phyloP scores from a whole-genome alignment of 768 basidiomycete genomes.

The Sporobolomyces roseus region DNA sequence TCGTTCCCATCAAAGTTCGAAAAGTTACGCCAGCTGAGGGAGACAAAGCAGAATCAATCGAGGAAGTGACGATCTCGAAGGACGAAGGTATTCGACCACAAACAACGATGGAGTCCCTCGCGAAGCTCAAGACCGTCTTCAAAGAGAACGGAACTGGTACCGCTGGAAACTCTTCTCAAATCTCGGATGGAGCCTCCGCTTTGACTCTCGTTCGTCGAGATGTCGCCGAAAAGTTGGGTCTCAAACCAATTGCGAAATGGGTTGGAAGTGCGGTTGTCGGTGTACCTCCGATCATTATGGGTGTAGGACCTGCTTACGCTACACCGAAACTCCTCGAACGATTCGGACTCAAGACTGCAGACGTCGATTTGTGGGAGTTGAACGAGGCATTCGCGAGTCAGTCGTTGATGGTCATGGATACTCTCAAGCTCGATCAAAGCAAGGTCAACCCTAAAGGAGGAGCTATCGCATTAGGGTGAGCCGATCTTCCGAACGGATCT shows the following conservation, averaged over 20 bases:
- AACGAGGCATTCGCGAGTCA: slow-evolving; percentile 49
- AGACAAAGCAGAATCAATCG: slow-evolving; percentile 39
- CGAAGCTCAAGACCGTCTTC: slow-evolving; percentile 53
- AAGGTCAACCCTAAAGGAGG: slow-evolving; percentile 53
- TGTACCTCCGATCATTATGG: slow-evolving; percentile 49
- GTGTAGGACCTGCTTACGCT: slow-evolving; percentile 83
- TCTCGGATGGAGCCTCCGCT: slow-evolving; percentile 53
- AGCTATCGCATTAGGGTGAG: slow-evolving; percentile 48
- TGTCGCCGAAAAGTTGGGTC: slow-evolving; percentile 51
- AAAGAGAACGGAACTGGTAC: slow-evolving; percentile 50
- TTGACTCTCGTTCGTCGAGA: slow-evolving; percentile 50
- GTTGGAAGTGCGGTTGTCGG: slow-evolving; percentile 51
- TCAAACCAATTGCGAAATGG: slow-evolving; percentile 51
- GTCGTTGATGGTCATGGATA: slow-evolving; percentile 51
- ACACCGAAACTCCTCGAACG: slow-evolving; percentile 58
- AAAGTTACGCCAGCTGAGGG: slow-evolving; percentile 49
- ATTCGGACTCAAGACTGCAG: slow-evolving; percentile 41
- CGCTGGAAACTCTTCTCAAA: slow-evolving; percentile 53
- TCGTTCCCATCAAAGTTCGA: slow-evolving; percentile 62
- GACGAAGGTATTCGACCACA: slow-evolving; percentile 53
- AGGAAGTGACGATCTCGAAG: slow-evolving; percentile 49
- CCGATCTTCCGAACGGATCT: too few relatives aligned
- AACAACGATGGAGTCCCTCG: slow-evolving; percentile 51
- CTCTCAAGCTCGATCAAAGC: slow-evolving; percentile 47
- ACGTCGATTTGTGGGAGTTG: slow-evolving; percentile 48